Evolutionary conservation across 2,329 filamentous ascomycete genomes (phyloP).

Genomic region (Teratosphaeria viscida): DNA sequence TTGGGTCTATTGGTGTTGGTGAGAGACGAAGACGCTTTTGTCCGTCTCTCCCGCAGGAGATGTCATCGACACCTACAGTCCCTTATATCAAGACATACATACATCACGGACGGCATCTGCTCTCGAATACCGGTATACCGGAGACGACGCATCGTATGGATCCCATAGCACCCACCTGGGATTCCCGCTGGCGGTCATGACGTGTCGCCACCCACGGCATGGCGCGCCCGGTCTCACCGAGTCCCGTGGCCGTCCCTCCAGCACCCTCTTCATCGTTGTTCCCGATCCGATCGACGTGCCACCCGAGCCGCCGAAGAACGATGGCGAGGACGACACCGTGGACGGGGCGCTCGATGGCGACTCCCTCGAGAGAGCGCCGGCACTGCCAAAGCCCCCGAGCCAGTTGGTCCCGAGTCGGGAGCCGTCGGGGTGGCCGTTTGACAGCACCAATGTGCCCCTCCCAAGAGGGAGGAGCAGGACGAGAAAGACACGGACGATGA

Average conservation of each 20-base stretch:
- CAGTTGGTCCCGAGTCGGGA: conserved; percentile 7
- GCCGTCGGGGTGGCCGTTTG: conserved; percentile 3
- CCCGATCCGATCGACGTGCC: not conserved
- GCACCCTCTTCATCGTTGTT: not conserved
- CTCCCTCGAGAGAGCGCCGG: conserved; percentile 1
- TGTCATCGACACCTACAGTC: no score
- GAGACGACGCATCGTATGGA: no score
- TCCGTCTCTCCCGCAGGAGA: no score
- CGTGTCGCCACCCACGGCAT: not conserved
- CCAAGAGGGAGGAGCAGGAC: not conserved
- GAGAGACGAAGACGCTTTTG: no score
- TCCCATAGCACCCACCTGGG: not conserved
- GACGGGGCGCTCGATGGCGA: conserved; percentile 4
- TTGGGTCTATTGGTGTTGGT: no score
- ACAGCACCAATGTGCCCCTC: conserved; percentile 4
- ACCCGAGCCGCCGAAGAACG: not conserved
- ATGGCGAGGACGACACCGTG: not conserved
- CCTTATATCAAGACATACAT: no score
- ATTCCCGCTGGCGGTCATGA: not conserved
- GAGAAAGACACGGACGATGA: conserved; percentile 1
- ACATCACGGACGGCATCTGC: no score
- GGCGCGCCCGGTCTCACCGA: not conserved
- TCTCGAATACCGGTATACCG: no score
- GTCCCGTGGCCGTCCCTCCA: not conserved
- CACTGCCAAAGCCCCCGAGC: not conserved